Conservation (phyloP, 768 basidiomycete species). For the Aureoboletus auriporus region DNA sequence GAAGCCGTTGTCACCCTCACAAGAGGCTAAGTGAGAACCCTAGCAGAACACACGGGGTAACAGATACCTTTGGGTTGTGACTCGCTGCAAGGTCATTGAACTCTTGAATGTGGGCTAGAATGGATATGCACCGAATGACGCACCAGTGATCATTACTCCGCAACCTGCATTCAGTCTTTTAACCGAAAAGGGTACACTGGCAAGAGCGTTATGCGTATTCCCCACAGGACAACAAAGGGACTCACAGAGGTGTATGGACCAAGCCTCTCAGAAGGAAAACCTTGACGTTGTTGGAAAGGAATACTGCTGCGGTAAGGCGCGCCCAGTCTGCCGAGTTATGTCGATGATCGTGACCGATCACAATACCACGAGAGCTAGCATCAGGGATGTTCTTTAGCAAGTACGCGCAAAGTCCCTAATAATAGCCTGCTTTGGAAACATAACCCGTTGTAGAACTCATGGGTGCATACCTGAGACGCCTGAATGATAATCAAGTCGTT, state of each 20-base stretch:
- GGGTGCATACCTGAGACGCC: conserved; percentile 60
- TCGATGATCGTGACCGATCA: conserved; percentile 85
- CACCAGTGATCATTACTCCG: conserved; percentile 90
- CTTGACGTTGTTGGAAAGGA: conserved; percentile 59
- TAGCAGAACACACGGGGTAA: background rate
- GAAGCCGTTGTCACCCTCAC: conserved; percentile 82
- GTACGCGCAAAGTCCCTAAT: conserved; percentile 75
- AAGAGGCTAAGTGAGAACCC: conserved; percentile 1
- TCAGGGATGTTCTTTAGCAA: conserved; percentile 48
- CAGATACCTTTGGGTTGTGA: conserved; percentile 81
- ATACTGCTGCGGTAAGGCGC: conserved; percentile 65
- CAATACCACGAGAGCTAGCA: conserved; percentile 61
- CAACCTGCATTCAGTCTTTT: conserved; percentile 64
- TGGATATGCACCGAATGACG: conserved; percentile 9
- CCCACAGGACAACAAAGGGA: background rate
- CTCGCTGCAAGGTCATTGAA: conserved; percentile 46
- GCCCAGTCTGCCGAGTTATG: conserved; percentile 80
- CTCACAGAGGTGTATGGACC: conserved; percentile 79
- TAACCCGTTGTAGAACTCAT: background rate
- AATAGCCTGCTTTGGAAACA: background rate
- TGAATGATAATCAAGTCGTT: conserved; percentile 84
- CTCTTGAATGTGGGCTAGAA: background rate
- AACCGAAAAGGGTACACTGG: conserved; percentile 77
- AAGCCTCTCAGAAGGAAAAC: conserved; percentile 66
- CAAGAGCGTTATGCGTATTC: background rate